A percentile compares a stretch with the other conserved stretches of the same genome.
Conservation (phyloP, 164 flowering plant genomes). For the Vitis labrusca region DNA sequence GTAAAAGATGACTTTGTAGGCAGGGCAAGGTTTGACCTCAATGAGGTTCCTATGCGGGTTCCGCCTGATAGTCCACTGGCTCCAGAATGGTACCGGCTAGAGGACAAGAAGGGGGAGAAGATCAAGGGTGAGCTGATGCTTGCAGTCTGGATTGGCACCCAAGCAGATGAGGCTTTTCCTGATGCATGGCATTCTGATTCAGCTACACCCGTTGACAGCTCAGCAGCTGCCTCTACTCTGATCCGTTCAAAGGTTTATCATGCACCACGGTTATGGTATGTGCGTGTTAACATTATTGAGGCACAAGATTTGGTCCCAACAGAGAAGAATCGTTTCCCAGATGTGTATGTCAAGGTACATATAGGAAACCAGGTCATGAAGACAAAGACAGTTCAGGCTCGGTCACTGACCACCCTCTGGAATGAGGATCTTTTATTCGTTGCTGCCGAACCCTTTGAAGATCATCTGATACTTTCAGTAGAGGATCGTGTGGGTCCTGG, state of each 20-base stretch:
- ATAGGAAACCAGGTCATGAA: constrained; percentile 76
- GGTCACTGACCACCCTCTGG: constrained; percentile 67
- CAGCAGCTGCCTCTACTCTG: constrained; percentile 41
- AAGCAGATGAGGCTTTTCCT: constrained; percentile 89
- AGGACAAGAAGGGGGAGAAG: constrained; percentile 76
- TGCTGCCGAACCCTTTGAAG: constrained; percentile 95
- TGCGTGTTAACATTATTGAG: constrained; percentile 84
- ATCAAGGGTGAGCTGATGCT: constrained; percentile 87
- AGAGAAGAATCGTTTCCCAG: constrained; percentile 75
- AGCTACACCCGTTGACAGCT: constrained; percentile 56
- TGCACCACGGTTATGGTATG: constrained; percentile 88
- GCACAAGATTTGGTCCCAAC: constrained; percentile 81
- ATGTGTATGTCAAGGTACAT: constrained; percentile 73
- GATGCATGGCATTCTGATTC: constrained; percentile 98
- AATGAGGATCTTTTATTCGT: constrained; percentile 87
- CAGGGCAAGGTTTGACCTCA: constrained; percentile 71
- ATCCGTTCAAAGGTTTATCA: constrained; percentile 91
- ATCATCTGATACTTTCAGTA: constrained; percentile 68
- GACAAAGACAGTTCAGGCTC: constrained; percentile 68
- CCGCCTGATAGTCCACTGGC: constrained; percentile 98
- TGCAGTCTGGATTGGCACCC: constrained; percentile 97
- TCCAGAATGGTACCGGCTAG: constrained; percentile 86
- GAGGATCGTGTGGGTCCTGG: constrained; percentile 86
- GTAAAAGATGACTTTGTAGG: constrained; percentile 90
- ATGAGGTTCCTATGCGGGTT: constrained; percentile 79